Conservation (phyloP, 768 basidiomycete genomes). For the Arthromyces matolae region DNA sequence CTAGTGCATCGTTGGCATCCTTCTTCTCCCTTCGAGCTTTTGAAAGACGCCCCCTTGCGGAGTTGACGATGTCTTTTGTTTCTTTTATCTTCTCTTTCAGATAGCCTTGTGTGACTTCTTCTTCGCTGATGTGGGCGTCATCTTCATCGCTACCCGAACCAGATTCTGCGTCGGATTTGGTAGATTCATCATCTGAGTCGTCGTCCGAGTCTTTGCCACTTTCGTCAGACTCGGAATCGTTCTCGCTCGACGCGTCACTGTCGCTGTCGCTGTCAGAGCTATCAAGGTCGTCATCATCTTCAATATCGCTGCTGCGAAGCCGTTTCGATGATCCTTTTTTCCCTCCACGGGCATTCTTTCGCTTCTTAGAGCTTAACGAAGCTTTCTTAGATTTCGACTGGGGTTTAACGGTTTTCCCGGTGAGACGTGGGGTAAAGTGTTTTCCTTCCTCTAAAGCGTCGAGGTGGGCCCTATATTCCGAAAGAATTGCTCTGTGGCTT, state of each 20-base stretch:
- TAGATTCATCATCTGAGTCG: slow-evolving; percentile 16
- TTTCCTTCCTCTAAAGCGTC: slow-evolving; percentile 43
- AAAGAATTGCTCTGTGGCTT: slow-evolving; percentile 29
- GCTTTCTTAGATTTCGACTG: slow-evolving; percentile 14
- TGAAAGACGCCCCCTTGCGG: slow-evolving; percentile 32
- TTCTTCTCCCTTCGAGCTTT: slow-evolving; percentile 35
- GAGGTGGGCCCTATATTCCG: slow-evolving; percentile 43
- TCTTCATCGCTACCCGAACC: slow-evolving; percentile 24
- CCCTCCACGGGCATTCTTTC: slow-evolving; percentile 42
- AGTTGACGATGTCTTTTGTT: slow-evolving; percentile 37
- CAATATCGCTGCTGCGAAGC: slow-evolving; percentile 28
- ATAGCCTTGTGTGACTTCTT: slow-evolving; percentile 41
- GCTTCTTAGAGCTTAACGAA: slow-evolving; percentile 35
- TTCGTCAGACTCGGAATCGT: too few species aligned
- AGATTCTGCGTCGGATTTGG: slow-evolving; percentile 12
- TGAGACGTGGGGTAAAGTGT: slow-evolving; percentile 40
- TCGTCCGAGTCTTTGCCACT: slow-evolving; percentile 16
- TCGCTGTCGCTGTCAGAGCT: slow-evolving; percentile 21
- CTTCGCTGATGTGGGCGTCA: slow-evolving; percentile 32
- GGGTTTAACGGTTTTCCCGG: slow-evolving; percentile 19
- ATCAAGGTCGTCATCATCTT: slow-evolving; percentile 36
- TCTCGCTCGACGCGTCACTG: too few species aligned
- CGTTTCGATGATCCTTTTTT: slow-evolving; percentile 44
- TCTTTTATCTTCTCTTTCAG: slow-evolving; percentile 44
- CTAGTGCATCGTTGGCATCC: slow-evolving; percentile 28